Conservation (phyloP, 768 basidiomycete genomes). For the Lactarius quietus region DNA sequence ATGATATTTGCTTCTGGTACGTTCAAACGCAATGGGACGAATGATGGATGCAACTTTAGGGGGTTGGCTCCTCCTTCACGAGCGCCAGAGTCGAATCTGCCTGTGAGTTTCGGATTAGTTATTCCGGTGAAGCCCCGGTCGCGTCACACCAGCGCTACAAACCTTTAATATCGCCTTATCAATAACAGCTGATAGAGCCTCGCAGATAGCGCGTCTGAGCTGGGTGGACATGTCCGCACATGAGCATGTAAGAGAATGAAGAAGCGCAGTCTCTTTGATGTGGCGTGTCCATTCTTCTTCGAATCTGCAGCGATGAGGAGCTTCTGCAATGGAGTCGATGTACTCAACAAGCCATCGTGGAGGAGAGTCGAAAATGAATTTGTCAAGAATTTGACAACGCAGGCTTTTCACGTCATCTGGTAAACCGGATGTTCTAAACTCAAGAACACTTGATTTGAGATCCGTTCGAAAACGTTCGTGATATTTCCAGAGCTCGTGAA, state of each 20-base stretch:
- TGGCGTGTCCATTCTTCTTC: neutral
- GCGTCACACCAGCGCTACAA: neutral
- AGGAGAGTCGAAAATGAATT: too few species aligned
- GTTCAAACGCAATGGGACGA: neutral
- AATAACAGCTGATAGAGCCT: neutral
- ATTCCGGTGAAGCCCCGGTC: neutral
- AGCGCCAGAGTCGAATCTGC: neutral
- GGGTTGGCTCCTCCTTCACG: neutral
- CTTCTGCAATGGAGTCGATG: neutral
- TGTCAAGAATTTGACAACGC: neutral
- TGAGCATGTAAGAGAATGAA: neutral
- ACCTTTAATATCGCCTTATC: neutral
- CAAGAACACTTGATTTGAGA: neutral
- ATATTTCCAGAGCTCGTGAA: neutral
- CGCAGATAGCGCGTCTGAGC: neutral
- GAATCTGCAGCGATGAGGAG: neutral
- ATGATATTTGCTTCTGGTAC: neutral
- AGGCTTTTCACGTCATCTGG: neutral
- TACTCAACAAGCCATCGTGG: neutral
- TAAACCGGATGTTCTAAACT: neutral
- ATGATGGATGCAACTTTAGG: neutral
- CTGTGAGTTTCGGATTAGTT: neutral
- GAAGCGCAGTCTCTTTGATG: neutral
- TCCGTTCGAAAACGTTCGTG: neutral
- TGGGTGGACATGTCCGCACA: neutral